These are phyloP conservation scores for Naganishia vaughanmartiniae DNA, from an alignment of 768 basidiomycete genomes.

Conservation along the genomic window DNA sequence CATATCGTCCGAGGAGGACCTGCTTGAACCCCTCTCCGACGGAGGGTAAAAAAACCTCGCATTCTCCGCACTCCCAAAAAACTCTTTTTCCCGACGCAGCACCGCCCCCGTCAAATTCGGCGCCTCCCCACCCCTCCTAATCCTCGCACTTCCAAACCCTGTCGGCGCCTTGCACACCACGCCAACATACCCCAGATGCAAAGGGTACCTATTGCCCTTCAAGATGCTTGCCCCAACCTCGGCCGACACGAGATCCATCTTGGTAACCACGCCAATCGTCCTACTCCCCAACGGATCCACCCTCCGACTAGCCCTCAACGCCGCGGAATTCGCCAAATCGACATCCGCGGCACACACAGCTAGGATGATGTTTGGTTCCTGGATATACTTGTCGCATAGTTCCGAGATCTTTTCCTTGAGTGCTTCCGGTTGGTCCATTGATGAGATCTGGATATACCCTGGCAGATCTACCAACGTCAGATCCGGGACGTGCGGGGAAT, in stretches of 20 bases:
- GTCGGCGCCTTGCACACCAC: constrained; percentile 77
- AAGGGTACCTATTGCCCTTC: constrained; percentile 86
- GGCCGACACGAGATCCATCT: constrained; percentile 94
- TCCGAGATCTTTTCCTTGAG: constrained; percentile 86
- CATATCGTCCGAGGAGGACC: constrained; percentile 7
- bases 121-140: constrained; percentile 37
- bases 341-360: constrained; percentile 98
- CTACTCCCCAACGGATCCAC: constrained; percentile 92
- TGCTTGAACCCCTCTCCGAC: background rate
- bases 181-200: constrained; percentile 94
- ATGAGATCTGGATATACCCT: constrained; percentile 92
- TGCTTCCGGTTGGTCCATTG: constrained; percentile 89
- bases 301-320: constrained; percentile 83
- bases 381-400: constrained; percentile 93
- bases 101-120: constrained; percentile 55
- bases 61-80: constrained; percentile 56
- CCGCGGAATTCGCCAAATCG: constrained; percentile 96
- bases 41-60: constrained; percentile 42
- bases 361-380: constrained; percentile 99
- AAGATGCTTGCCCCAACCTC: constrained; percentile 78
- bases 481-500: constrained; percentile 93
- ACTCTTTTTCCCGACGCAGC: constrained; percentile 57
- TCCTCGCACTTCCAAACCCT: constrained; percentile 29
- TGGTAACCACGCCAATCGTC: constrained; percentile 96
- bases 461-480: constrained; percentile 96